A percentile compares a stretch with the other conserved stretches of the same genome.
phyloP scores from a whole-genome alignment of 2,329 filamentous ascomycete genomes.

The Acephala macrosclerotiorum region DNA sequence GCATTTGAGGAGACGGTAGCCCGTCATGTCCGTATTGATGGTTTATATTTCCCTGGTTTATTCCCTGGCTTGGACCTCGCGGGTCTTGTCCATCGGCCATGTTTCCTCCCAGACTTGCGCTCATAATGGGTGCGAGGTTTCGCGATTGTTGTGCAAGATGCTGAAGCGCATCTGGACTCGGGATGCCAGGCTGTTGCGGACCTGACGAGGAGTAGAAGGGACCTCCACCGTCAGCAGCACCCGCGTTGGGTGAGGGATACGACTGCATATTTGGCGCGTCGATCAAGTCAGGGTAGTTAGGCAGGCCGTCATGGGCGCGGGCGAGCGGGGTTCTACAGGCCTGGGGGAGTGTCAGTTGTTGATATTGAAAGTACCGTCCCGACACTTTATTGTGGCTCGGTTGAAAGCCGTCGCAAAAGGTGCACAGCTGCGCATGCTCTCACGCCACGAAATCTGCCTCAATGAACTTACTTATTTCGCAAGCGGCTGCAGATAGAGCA shows the following conservation, averaged over 20 bases:
- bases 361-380: constrained; percentile 32
- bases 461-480: constrained; percentile 35
- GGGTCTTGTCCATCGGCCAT: constrained; percentile 48
- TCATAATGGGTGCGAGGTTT: constrained; percentile 52
- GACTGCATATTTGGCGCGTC: constrained; percentile 42
- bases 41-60: constrained; percentile 46
- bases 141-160: constrained; percentile 55
- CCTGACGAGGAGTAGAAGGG: constrained; percentile 40
- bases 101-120: constrained; percentile 45
- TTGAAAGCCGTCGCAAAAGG: constrained; percentile 22
- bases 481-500: constrained; percentile 19
- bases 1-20: constrained; percentile 31
- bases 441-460: constrained; percentile 34
- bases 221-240: constrained; percentile 37
- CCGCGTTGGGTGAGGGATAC: constrained; percentile 42
- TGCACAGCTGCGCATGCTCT: constrained; percentile 20
- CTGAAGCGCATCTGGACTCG: constrained; percentile 51
- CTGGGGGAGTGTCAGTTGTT: constrained; percentile 34
- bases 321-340: constrained; percentile 28
- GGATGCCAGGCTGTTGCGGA: constrained; percentile 40
- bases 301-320: constrained; percentile 31
- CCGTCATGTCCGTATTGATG: constrained; percentile 45
- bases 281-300: constrained; percentile 31
- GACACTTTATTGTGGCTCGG: constrained; percentile 22
- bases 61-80: constrained; percentile 42